Base-by-base conservation (phyloP, 306 rosid species). In the Lathyrus tuberosus region DNA sequence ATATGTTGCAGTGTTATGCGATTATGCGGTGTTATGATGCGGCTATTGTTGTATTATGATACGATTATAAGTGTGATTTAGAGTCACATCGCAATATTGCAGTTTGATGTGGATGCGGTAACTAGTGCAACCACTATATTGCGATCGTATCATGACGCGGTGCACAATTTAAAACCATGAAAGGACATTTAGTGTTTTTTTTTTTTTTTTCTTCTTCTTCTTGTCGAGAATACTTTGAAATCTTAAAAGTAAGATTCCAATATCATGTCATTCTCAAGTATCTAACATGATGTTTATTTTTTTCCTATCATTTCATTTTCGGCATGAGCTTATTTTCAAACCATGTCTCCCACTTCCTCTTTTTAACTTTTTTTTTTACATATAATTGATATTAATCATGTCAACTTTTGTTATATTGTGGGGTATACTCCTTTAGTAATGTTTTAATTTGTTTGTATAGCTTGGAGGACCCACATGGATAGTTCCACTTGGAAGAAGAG, bases 391-490 rank as follows among this genome's bases (percentile, higher is more conserved):
- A 41, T 5, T 46, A 64, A 76, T 48, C 54, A 33, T 71, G 75
- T 76, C 75, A 65, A 76, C 63, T 66, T 72, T 76, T 12, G n/a
- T 43, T 35, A 35, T 35, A 5, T 35, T 35, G 1, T 35, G 9
- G 9, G 9, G 9, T 35, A 35, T 8, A 35, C 9, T 35, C 41
- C 2, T 0, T 1, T 11, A 40, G 4, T 41, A 10, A 52, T 51
- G 6, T 9, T 4, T 22, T 20, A 10, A 53, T 18, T 20, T 10
- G 0, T 26, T 70, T 63, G 1, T 33, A 3, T 40, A 93, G 98
- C 79, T 86, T 7, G 89, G 94, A 81, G 98, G 98, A 49, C 90
- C 96, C 6, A 15, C 80, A 18, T 90, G 96, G 96, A 5, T 10
- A 3, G 94, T 90, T 2, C 71, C 83, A 0, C 82, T 90, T 0